Percentiles rank a stretch among this genome's conserved stretches.
phyloP scores from a whole-genome alignment of 2,329 filamentous ascomycete genomes.

The Lachnellula subtilissima region DNA sequence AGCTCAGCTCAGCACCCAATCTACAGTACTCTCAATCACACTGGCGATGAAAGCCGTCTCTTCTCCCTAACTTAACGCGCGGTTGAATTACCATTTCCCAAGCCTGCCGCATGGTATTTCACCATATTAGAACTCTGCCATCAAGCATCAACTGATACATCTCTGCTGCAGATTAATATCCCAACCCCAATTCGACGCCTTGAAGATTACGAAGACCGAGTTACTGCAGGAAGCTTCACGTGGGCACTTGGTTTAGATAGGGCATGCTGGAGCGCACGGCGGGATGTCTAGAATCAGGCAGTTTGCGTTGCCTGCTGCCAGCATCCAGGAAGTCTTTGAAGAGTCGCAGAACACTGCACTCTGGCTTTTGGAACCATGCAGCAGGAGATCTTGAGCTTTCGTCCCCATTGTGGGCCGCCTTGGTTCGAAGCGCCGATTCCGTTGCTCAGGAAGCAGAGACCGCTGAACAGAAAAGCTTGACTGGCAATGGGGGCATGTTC shows the following conservation, averaged over 20 bases:
- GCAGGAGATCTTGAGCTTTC: conserved; percentile 34
- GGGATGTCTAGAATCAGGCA: conserved; percentile 51
- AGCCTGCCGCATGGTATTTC: conserved; percentile 22
- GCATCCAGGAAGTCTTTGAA: conserved; percentile 29
- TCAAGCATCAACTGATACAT: background rate
- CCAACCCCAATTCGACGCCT: background rate
- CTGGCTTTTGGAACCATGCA: conserved; percentile 52
- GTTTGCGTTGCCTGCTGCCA: conserved; percentile 46
- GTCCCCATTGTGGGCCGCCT: conserved; percentile 24
- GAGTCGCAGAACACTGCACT: conserved; percentile 46
- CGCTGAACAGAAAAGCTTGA: conserved; percentile 6
- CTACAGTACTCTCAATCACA: background rate
- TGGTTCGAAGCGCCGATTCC: conserved; percentile 19
- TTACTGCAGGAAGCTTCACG: conserved; percentile 1
- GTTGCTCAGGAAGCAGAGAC: conserved; percentile 12
- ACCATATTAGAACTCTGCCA: background rate
- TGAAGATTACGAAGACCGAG: background rate
- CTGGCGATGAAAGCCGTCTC: background rate
- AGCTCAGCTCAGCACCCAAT: background rate
- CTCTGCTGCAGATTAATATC: background rate
- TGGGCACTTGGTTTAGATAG: conserved; percentile 20
- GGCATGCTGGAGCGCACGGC: conserved; percentile 56
- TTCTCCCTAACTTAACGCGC: too few species aligned
- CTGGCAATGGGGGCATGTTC: conserved; percentile 18
- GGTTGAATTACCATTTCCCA: background rate